phyloP scores from a whole-genome alignment of 106 monocot genomes.

The Dioscorea zingiberensis region DNA sequence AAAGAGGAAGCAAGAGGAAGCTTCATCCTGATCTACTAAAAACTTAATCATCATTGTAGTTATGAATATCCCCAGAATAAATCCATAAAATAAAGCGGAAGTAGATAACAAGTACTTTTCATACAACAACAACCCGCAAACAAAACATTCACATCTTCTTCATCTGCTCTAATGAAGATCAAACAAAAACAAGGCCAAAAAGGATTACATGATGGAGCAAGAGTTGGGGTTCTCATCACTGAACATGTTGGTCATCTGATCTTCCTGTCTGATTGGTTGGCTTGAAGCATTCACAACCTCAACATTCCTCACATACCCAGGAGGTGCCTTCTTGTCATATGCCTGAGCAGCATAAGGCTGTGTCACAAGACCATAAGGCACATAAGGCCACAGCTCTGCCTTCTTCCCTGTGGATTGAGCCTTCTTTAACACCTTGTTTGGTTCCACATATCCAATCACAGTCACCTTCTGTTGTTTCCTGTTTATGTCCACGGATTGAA shows the following conservation, averaged over 20 bases:
- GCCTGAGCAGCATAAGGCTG: constrained; percentile 14
- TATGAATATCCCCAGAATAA: no score
- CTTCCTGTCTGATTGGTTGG: constrained; percentile 2
- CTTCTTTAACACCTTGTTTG: constrained; percentile 21
- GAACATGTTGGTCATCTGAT: constrained; percentile 5
- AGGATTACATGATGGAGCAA: constrained; percentile 8
- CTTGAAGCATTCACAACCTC: neutral
- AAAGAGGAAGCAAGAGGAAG: no score
- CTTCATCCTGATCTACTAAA: no score
- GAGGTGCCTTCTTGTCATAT: constrained; percentile 29
- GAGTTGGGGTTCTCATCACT: constrained; percentile 27
- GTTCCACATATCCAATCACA: constrained; percentile 17
- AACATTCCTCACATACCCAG: constrained; percentile 17
- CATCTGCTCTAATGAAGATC: no score
- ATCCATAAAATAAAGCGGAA: no score
- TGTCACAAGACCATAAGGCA: constrained; percentile 1
- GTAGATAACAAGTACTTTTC: no score
- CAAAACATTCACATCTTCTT: no score
- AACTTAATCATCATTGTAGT: no score
- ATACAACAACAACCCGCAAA: no score
- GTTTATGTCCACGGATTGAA: constrained; percentile 8
- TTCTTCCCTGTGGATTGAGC: constrained; percentile 14
- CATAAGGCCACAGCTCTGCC: constrained; percentile 21
- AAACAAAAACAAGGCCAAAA: neutral
- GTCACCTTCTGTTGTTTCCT: constrained; percentile 20